phyloP scores from a whole-genome alignment of 2,329 filamentous ascomycete species.

The Fusarium sulawesiense region DNA sequence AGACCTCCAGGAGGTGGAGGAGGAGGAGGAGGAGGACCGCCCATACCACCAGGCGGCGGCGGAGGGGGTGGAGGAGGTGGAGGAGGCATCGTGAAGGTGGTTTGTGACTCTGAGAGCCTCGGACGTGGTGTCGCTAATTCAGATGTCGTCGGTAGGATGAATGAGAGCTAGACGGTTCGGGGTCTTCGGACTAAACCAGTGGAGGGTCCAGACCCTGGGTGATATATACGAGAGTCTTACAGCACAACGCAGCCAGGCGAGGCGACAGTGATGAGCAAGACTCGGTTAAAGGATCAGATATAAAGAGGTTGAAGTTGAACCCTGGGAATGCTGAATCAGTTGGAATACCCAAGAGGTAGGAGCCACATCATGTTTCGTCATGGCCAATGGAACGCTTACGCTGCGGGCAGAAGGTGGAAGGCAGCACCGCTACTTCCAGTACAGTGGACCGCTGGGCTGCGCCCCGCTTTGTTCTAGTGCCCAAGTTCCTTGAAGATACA shows the following conservation, averaged over 20 bases:
- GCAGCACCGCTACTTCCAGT: constrained; percentile 38
- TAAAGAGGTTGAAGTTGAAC: constrained; percentile 25
- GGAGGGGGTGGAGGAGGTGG: constrained; percentile 78
- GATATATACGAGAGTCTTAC: constrained; percentile 10
- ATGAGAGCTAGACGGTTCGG: constrained; percentile 16
- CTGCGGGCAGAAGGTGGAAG: constrained; percentile 39
- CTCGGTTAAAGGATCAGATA: constrained; percentile 1
- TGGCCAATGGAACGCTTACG: constrained; percentile 42
- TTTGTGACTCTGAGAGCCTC: not conserved
- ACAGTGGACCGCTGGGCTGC: constrained; percentile 31
- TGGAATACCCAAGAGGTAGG: constrained; percentile 26
- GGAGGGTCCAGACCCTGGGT: constrained; percentile 15
- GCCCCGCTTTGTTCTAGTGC: constrained; percentile 38
- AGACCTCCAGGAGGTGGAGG: constrained; percentile 58
- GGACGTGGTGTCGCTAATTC: constrained; percentile 20
- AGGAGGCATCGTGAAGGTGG: constrained; percentile 54
- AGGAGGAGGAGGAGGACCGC: constrained; percentile 9
- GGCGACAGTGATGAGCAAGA: constrained; percentile 3
- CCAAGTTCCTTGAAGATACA: constrained; percentile 13
- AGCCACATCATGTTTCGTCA: constrained; percentile 45
- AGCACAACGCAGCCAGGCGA: not conserved
- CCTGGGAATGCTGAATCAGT: constrained; percentile 24
- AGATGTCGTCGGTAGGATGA: constrained; percentile 27
- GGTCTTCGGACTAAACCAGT: constrained; percentile 28
- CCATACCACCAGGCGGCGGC: constrained; percentile 35